Percentiles rank a stretch among this genome's conserved stretches.
Evolutionary conservation across 495 filamentous ascomycete genomes (phyloP).

Genomic region (Rostrohypoxylon terebratum): DNA sequence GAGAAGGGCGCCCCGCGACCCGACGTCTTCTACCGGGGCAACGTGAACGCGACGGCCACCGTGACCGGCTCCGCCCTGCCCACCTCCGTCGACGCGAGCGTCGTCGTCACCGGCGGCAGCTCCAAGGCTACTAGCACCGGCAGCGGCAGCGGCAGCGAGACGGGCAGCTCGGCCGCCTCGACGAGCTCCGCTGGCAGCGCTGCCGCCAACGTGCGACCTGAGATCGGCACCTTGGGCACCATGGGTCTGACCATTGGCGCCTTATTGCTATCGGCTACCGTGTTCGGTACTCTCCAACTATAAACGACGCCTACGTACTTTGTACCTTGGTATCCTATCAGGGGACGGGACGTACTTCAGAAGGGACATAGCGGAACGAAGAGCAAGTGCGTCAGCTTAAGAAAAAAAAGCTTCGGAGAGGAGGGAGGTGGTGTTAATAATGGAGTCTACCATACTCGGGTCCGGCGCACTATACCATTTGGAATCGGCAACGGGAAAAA

Average conservation of each 20-base stretch:
- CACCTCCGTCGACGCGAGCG: conserved; percentile 44
- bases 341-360: neutral
- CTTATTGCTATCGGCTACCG: conserved; percentile 43
- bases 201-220: conserved; percentile 34
- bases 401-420: neutral
- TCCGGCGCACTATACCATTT: conserved; percentile 34
- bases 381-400: neutral
- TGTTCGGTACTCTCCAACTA: conserved; percentile 45
- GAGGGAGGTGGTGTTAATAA: neutral
- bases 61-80: conserved; percentile 45
- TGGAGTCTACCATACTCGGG: neutral
- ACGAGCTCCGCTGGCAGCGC: conserved; percentile 28
- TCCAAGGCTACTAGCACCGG: conserved; percentile 6
- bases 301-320: conserved; percentile 1
- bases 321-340: too few species aligned
- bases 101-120: conserved; percentile 42
- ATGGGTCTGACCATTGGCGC: conserved; percentile 42
- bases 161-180: neutral
- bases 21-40: conserved; percentile 57
- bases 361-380: neutral
- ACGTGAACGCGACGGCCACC: conserved; percentile 57
- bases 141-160: neutral
- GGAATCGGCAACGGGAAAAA: conserved; percentile 15
- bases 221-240: conserved; percentile 30
- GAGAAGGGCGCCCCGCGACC: conserved; percentile 49